Base-by-base conservation (phyloP, 1,139 yeast genomes). In the Candida neerlandica region DNA sequence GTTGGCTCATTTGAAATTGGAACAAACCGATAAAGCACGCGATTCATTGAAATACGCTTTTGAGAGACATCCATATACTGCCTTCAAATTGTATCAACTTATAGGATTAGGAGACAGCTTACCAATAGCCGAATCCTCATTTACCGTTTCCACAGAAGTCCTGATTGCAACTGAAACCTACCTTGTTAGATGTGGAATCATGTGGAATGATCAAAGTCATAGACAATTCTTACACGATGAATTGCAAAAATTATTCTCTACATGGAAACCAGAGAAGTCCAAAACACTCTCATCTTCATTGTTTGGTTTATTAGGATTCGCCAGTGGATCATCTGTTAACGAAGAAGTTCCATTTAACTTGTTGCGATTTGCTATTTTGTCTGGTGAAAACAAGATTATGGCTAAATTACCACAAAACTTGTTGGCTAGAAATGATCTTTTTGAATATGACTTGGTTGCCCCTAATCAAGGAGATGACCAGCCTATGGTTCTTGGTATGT, bases 401-500 rank as follows among this genome's bases (percentile, higher is more conserved):
- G 89, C 89, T 1, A 78, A 80, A 55, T 71, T 86, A 15, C 95
- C 95, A 0, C 62, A 74, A 40, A 59, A 67, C 2, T 72, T 86
- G n/a, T 87, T 90, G 87, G 74, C 77, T 1, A 63, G 80, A 41
- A 75, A 83, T 52, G 87, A 85, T 50, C 73, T 83, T 14, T 81
- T 73, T 58, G 95, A 87, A 57, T 87, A 80, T 61, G 95, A 87
- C 64, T 79, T 85, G 2, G 64, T 86, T 18, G 92, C 94, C 1
- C 11, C 63, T 59, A 42, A 49, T 47, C 46, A 71, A 67, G 49
- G 50, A 55, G 2, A 57, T 9, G 59, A 44, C 5, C 32, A 38
- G 14, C 33, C 39, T 44, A 74, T 62, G 6, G 59, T 53, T 42
- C 55, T 65, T 0, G 77, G 75, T 0, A 52, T 66, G 1, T 50